A percentile compares a stretch with the other conserved stretches of the same genome.
These are phyloP conservation scores for Kwoniella botswanensis DNA, from an alignment of 768 basidiomycete species.

Conservation along the genomic window DNA sequence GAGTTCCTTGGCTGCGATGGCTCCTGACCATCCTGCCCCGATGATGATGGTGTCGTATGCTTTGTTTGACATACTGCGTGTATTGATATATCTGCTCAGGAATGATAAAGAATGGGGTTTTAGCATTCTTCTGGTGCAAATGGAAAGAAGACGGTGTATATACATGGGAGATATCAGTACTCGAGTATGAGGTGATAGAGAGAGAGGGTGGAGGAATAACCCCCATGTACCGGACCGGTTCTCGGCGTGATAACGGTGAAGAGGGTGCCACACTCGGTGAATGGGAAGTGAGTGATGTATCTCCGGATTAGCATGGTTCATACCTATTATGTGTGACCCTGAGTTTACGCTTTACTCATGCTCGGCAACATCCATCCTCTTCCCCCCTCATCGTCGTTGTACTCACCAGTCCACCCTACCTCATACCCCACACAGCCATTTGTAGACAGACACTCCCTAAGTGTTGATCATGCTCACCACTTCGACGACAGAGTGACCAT, in stretches of 20 bases:
- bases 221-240: conserved; percentile 10
- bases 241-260: conserved; percentile 7
- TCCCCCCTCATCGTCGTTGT: not conserved
- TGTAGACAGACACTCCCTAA: not conserved
- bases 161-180: not conserved
- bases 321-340: not conserved
- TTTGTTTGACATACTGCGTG: conserved; percentile 15
- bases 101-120: not conserved
- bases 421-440: not conserved
- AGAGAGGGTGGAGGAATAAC: not conserved
- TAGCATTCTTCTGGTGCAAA: not conserved
- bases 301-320: not conserved
- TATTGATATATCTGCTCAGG: not conserved
- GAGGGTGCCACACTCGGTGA: not conserved
- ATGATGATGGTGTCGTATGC: conserved; percentile 53
- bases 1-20: conserved; percentile 47
- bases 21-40: conserved; percentile 54
- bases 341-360: not conserved
- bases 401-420: not conserved
- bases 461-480: not conserved
- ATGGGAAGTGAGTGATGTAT: not conserved
- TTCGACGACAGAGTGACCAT: not conserved
- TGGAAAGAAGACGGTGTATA: not conserved
- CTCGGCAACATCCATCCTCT: not conserved
- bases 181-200: not conserved